Base-by-base conservation (phyloP, 768 basidiomycete genomes). In the Amanita thiersii region DNA sequence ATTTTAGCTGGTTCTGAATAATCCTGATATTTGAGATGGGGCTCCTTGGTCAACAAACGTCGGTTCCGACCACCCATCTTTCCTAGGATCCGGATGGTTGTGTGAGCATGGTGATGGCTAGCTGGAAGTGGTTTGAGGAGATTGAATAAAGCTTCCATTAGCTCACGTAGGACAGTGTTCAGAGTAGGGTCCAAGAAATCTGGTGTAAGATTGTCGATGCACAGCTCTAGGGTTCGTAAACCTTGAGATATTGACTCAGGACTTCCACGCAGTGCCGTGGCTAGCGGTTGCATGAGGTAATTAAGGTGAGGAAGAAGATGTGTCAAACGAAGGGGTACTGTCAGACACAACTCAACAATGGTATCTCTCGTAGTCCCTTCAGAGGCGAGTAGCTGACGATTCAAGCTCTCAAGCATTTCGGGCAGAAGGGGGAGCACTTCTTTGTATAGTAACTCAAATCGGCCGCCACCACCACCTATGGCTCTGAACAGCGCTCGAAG, bases 181-280 rank as follows among this genome's bases (percentile, higher is more conserved):
- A 98, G 77, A 2, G 91, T 93, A 2, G 96, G 96, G 53, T 98
- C 94, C 20, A 99, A 73, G 67, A 98, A 98, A 61, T 98, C 96
- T 2, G 91, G 90, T 0, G 91, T 96, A 19, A 99, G 74, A 56
- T 98, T 99, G 66, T 99, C 96, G 54, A 98, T 94, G 63, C 94
- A 98, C n/a, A 99, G 72, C 60, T 99, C 96, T 45, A 99, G 75
- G 0, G 96, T 99, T 4, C 96, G 78, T 18, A 99, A 67, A 33
- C 96, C 96, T 65, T 99, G 96, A 17, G 90, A 83, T 40, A 97
- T 86, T 34, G 96, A 77, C 40, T 99, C 96, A 4, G 82, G 76
- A 28, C 76, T 79, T 26, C 92, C 92, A 38, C 83, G 78, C 39
- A 99, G 66, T 5, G 96, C 92, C 37, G 93, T 70, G 2, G 93